These are phyloP conservation scores for Xerocomus spinulosus DNA, from an alignment of 768 basidiomycete genomes.

Conservation along the genomic window DNA sequence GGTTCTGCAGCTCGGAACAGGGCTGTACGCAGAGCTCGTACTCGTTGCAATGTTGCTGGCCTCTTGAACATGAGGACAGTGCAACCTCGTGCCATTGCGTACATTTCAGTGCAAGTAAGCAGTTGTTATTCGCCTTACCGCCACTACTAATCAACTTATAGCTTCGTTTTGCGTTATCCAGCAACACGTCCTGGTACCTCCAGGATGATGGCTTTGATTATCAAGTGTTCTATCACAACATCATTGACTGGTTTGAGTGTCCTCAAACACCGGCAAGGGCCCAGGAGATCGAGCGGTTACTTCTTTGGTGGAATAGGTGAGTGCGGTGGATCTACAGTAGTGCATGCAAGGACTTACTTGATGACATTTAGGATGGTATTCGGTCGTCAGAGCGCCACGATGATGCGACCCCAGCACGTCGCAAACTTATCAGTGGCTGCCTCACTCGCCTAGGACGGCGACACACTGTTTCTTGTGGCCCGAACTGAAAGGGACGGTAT, in stretches of 20 bases:
- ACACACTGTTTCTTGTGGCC: too few species aligned
- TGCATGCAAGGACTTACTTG: too few species aligned
- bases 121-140: neutral
- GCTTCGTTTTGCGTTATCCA: conserved; percentile 16
- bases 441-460: too few species aligned
- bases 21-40: neutral
- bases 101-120: conserved; percentile 24
- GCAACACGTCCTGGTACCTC: conserved; percentile 1
- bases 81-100: conserved; percentile 21
- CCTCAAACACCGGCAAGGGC: neutral
- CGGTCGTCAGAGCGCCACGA: too few species aligned
- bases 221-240: conserved; percentile 10
- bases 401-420: too few species aligned
- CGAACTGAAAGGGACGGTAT: too few species aligned
- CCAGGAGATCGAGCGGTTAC: neutral
- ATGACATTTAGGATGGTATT: too few species aligned
- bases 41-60: conserved; percentile 5
- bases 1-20: too few species aligned
- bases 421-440: too few species aligned
- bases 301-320: too few species aligned
- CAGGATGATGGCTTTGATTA: conserved; percentile 8
- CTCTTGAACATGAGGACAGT: conserved; percentile 10
- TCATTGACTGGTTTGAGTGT: conserved; percentile 15
- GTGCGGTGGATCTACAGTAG: too few species aligned
- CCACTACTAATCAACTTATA: neutral